Evolutionary conservation across 176 grass and related monocot genomes (phyloP).

Genomic region (Poa annua): DNA sequence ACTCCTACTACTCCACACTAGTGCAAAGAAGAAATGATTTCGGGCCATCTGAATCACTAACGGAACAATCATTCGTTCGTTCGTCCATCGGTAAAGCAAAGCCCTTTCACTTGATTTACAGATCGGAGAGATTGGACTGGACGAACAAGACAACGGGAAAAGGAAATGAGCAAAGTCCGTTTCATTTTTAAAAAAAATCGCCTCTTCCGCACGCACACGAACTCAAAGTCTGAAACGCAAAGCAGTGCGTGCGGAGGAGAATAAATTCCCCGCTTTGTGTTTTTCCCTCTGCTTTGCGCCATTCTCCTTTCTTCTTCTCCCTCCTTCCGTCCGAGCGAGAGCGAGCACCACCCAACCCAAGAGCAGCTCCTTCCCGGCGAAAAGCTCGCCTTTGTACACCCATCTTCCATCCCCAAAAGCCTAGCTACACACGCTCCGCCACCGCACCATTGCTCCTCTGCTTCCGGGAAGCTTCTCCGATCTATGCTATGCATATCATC

Average conservation of each 20-base stretch:
- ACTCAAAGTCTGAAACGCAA: neutral
- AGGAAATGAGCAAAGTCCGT: conserved; percentile 30
- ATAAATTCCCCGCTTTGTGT: conserved; percentile 39
- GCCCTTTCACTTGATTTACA: conserved; percentile 6
- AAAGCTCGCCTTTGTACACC: conserved; percentile 64
- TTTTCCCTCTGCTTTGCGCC: conserved; percentile 37
- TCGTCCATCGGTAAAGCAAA: neutral
- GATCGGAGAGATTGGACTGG: neutral
- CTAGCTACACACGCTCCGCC: conserved; percentile 36
- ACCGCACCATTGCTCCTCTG: conserved; percentile 40
- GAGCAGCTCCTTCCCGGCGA: conserved; percentile 3
- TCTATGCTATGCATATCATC: neutral
- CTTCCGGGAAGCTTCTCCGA: conserved; percentile 81
- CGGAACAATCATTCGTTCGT: neutral
- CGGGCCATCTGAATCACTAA: neutral
- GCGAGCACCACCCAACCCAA: neutral
- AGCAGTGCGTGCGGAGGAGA: neutral
- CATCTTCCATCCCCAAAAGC: conserved; percentile 52
- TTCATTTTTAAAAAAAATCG: neutral
- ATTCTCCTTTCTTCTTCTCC: conserved; percentile 23
- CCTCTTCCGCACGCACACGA: conserved; percentile 33
- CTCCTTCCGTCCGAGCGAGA: conserved; percentile 19
- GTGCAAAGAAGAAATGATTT: conserved; percentile 1
- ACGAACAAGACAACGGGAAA: conserved; percentile 10
- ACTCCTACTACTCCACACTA: neutral